Evolutionary conservation across 768 basidiomycete species (phyloP), one percentile per base, ranked within the genome.

Genomic region (Ramaria sp.): DNA sequence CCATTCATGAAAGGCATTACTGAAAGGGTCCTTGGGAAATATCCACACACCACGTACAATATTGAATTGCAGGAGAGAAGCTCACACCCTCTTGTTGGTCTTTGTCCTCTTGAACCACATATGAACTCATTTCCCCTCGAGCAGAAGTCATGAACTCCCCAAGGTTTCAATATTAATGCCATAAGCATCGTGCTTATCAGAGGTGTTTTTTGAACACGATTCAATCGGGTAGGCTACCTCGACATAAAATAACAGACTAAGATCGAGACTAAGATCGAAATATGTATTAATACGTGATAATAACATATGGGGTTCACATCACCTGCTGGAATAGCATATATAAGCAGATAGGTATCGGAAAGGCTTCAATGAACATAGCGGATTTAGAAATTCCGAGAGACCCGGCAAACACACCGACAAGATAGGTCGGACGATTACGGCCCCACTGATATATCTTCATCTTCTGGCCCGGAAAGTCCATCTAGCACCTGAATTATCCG

Each of bases 401-500:
- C 34, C 9, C 34, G 13, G 34, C 34, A 37, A 37, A 37, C 10
- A 9, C 34, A 37, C 34, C 9, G 34, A 37, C 34, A 37, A 37
- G 34, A 37, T 37, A 37, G 42, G 42, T 19, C n/a, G n/a, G n/a
- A 43, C 42, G 20, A 43, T 52, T 20, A 52, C 34, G 13, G 17
- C 37, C 17, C 51, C 51, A 52, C 20, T 7, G 34, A 37, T 37
- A 20, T 38, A 22, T 57, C 20, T 22, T 19, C 54, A 45, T 58
- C 56, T 46, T 51, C 55, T 22, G 42, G 60, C 53, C 67, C 73
- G 59, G 75, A 59, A 60, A 82, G 66, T 53, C 78, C 82, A 66
- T 80, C 81, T 49, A 89, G 66, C 45, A 91, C 82, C 55, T 83
- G 79, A 47, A 85, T 72, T n/a, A 91, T 73, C 59, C 76, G 75